Evolutionary conservation across 106 monocot species (phyloP), one percentile per base, ranked within the genome.

Genomic region (Vanilla planifolia): DNA sequence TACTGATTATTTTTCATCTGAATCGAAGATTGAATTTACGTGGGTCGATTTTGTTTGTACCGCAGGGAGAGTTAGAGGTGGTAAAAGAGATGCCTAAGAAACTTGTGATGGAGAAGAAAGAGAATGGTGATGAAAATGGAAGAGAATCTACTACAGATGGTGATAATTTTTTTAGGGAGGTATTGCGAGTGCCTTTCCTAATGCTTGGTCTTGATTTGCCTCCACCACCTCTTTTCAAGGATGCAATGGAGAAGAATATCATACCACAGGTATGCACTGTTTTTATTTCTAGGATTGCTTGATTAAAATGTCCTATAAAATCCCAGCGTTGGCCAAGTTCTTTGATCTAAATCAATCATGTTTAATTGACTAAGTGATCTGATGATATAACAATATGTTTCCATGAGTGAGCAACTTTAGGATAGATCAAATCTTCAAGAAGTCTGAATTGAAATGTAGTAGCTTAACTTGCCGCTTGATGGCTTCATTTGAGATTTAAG

Each of bases 121-220:
- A 77, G 64, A 70, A 69, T 50, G 65, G 40, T 33, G 74, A 77
- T 41, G 95, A 80, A 32, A 75, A 72, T 58, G 70, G 62, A 35
- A 76, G 62, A 17, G 67, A 30, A 30, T 51, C 40, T 51, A 62
- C 24, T 24, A 24, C 29, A 28, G 66, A 61, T 35, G 52, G 13
- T 63, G 71, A 46, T 36, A 71, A 76, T 65, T n/a, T 81, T 50
- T 59, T 74, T 23, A 85, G 71, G 62, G 90, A 99, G 75, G 80
- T 69, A 64, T 92, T 80, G 32, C 76, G 55, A 55, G 86, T 96
- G 43, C 80, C 84, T 47, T 96, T 90, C 35, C 46, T 87, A 47
- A 96, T 96, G 95, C 87, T 98, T 59, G 98, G 98, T 63, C 88
- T 99, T 61, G 98, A 99, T 46, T 75, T 99, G 58, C 98, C 98